Percentiles rank a stretch among this genome's conserved stretches.
Evolutionary conservation across 306 rosid species (phyloP).

Genomic region (Vigna mungo): DNA sequence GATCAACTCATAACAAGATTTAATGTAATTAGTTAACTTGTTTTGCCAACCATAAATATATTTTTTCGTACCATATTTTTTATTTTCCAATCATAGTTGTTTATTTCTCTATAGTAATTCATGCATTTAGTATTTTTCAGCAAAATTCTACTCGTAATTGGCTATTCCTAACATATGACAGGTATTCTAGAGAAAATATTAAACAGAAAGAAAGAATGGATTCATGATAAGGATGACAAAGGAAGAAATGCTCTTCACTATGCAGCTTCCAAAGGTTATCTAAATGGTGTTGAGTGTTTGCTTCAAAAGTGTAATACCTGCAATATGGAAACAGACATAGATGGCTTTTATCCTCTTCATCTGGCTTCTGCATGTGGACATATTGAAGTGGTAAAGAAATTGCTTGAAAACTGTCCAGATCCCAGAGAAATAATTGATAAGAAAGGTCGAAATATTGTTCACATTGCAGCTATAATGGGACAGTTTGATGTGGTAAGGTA

Average conservation of each 20-base stretch:
- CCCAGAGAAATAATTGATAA: constrained; percentile 16
- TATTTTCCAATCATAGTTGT: no score
- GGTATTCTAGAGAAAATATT: neutral
- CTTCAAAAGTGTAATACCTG: neutral
- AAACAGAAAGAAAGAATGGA: neutral
- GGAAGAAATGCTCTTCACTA: constrained; percentile 7
- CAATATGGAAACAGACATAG: neutral
- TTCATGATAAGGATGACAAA: neutral
- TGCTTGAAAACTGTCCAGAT: neutral
- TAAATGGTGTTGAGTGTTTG: neutral
- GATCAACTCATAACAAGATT: no score
- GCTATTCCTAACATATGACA: neutral
- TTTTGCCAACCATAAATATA: no score
- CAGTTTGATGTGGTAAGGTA: neutral
- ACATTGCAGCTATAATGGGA: neutral
- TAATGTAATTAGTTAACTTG: no score
- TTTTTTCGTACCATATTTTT: no score
- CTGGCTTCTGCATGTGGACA: constrained; percentile 1
- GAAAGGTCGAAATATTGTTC: neutral
- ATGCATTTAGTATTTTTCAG: no score
- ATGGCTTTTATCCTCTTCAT: constrained; percentile 29
- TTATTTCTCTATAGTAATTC: no score
- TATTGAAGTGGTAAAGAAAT: neutral
- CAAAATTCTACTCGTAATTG: neutral
- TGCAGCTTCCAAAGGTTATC: constrained; percentile 6